Conservation (phyloP, 225 moss, liverwort and hornwort genomes). For the Marchantia polymorpha region DNA sequence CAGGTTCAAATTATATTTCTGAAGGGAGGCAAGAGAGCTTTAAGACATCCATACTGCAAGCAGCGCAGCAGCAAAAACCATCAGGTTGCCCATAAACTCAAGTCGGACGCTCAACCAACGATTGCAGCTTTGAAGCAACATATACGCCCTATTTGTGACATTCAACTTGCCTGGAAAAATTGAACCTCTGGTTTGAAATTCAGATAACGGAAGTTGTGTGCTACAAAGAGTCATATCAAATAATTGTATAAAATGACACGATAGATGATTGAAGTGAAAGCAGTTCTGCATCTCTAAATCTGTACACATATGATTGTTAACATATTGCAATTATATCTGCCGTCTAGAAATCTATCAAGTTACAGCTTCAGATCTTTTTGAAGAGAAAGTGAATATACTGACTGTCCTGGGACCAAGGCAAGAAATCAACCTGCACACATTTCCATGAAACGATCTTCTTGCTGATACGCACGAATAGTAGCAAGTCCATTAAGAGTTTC, state of each 20-base stretch:
- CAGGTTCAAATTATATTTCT: neutral
- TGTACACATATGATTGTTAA: too few species aligned
- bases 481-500: conserved; percentile 48
- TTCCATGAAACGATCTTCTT: conserved; percentile 49
- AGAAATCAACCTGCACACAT: conserved; percentile 38
- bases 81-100: conserved; percentile 52
- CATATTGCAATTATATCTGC: too few species aligned
- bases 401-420: neutral
- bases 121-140: conserved; percentile 50
- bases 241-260: too few species aligned
- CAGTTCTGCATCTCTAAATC: too few species aligned
- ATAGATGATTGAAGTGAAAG: too few species aligned
- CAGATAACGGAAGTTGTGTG: too few species aligned
- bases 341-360: neutral
- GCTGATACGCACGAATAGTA: conserved; percentile 52
- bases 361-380: neutral
- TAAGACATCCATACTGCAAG: conserved; percentile 34
- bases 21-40: neutral
- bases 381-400: neutral
- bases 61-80: conserved; percentile 51
- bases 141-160: conserved; percentile 44
- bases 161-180: conserved; percentile 42
- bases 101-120: conserved; percentile 55
- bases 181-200: too few species aligned
- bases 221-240: too few species aligned